Evolutionary conservation across 1,284 basidiomycete species (phyloP).

Genomic region (Psilocybe mexicana): DNA sequence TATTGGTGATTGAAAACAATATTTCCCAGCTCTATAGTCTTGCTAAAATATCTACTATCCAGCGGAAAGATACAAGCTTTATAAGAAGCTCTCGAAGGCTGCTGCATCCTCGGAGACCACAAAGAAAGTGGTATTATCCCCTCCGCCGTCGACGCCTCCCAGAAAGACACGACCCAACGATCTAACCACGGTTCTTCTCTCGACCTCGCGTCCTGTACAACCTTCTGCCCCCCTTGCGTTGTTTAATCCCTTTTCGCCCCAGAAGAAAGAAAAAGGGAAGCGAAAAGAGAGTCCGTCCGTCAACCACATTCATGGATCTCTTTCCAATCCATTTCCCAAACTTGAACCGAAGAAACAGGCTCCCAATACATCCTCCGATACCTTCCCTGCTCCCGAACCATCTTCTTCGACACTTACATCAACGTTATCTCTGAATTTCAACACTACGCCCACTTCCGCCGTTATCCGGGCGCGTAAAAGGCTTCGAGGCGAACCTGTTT

Average conservation of each 20-base stretch:
- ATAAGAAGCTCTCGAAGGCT: constrained; percentile 74
- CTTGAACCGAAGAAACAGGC: constrained; percentile 28
- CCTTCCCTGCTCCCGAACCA: constrained; percentile 35
- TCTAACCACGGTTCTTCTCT: constrained; percentile 38
- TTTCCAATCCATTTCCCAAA: constrained; percentile 55
- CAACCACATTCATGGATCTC: constrained; percentile 18
- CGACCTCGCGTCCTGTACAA: constrained; percentile 49
- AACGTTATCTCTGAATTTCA: constrained; percentile 19
- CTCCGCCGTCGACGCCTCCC: constrained; percentile 30
- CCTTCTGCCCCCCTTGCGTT: constrained; percentile 49
- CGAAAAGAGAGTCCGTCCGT: constrained; percentile 23
- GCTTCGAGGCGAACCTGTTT: constrained; percentile 76
- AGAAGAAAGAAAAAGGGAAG: constrained; percentile 52
- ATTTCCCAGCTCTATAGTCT: constrained; percentile 7
- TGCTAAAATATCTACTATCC: constrained; percentile 22
- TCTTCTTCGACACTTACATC: constrained; percentile 27
- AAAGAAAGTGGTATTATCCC: constrained; percentile 27
- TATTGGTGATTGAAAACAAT: constrained; percentile 53
- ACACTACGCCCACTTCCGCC: constrained; percentile 38
- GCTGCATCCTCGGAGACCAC: constrained; percentile 19
- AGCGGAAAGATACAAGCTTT: constrained; percentile 83
- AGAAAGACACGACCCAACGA: constrained; percentile 29
- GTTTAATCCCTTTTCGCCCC: constrained; percentile 78
- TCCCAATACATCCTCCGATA: constrained; percentile 28
- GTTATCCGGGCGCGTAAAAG: constrained; percentile 74